Evolutionary conservation across 345 rosid genomes (phyloP).

Genomic region (Dimocarpus longan): DNA sequence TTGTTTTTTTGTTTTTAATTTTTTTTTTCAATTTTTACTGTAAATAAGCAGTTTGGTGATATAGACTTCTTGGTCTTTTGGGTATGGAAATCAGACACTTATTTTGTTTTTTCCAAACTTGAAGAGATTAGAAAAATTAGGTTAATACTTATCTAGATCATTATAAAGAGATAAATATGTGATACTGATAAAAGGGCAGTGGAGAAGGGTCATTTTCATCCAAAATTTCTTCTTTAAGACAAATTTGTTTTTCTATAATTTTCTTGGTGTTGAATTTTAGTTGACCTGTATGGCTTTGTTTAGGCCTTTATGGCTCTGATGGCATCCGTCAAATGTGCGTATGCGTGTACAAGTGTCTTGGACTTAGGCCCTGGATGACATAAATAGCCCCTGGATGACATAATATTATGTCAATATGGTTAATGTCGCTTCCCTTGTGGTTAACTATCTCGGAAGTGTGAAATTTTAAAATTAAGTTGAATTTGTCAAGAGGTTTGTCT

Average conservation of each 20-base stretch:
- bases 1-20: too few species aligned
- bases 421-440: background rate
- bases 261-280: background rate
- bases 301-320: background rate
- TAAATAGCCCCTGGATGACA: background rate
- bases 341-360: background rate
- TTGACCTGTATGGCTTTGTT: background rate
- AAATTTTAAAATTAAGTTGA: background rate
- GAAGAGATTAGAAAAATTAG: background rate
- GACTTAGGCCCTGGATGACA: background rate
- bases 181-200: background rate
- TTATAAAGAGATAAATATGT: background rate
- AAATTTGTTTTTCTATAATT: background rate
- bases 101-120: too few species aligned
- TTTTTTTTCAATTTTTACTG: too few species aligned
- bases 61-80: too few species aligned
- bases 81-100: too few species aligned
- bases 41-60: too few species aligned
- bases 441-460: background rate
- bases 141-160: background rate
- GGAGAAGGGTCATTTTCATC: background rate
- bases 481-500: background rate
- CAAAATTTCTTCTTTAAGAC: background rate
- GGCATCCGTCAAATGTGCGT: background rate
- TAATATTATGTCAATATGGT: background rate